Conservation (phyloP, 2,329 filamentous ascomycete genomes). For the Cladorrhinum sp. region DNA sequence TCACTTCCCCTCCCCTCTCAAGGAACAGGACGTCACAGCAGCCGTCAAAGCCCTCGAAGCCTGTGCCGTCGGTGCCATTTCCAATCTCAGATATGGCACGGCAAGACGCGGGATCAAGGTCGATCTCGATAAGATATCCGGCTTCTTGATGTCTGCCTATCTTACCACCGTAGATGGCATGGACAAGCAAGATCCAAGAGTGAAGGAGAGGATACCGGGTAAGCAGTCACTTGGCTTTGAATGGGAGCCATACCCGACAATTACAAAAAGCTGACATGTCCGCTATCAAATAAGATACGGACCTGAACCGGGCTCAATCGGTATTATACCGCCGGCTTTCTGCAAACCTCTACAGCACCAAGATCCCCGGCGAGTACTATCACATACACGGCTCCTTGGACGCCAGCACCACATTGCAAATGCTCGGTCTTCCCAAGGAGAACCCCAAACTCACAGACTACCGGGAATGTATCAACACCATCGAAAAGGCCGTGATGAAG, state of each 20-base stretch:
- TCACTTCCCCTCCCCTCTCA: slow-evolving; percentile 41
- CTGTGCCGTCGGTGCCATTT: slow-evolving; percentile 57
- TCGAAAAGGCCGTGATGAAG: slow-evolving; percentile 56
- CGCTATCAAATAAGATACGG: slow-evolving; percentile 55
- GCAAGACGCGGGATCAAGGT: slow-evolving; percentile 44
- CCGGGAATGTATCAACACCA: slow-evolving; percentile 54
- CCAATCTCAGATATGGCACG: slow-evolving; percentile 50
- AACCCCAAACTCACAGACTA: slow-evolving; percentile 61
- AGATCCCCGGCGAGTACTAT: slow-evolving; percentile 64
- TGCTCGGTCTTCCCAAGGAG: slow-evolving; percentile 65
- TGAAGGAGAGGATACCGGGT: slow-evolving; percentile 41
- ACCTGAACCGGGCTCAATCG: slow-evolving; percentile 67
- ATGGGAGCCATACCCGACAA: slow-evolving; percentile 17
- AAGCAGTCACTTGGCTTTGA: slow-evolving; percentile 12
- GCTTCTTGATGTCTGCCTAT: slow-evolving; percentile 58
- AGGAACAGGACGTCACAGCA: slow-evolving; percentile 39
- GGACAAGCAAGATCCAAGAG: slow-evolving; percentile 45
- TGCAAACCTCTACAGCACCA: slow-evolving; percentile 69
- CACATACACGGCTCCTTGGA: slow-evolving; percentile 75
- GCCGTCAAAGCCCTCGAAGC: slow-evolving; percentile 60
- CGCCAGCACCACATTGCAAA: slow-evolving; percentile 64
- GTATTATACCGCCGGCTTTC: slow-evolving; percentile 69
- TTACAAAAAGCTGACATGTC: slow-evolving; percentile 34
- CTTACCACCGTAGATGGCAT: slow-evolving; percentile 54
- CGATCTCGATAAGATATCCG: slow-evolving; percentile 51